A percentile compares a stretch with the other conserved stretches of the same genome.
Evolutionary conservation across 495 filamentous ascomycete species (phyloP).

Genomic region (Neurospora intermedia): DNA sequence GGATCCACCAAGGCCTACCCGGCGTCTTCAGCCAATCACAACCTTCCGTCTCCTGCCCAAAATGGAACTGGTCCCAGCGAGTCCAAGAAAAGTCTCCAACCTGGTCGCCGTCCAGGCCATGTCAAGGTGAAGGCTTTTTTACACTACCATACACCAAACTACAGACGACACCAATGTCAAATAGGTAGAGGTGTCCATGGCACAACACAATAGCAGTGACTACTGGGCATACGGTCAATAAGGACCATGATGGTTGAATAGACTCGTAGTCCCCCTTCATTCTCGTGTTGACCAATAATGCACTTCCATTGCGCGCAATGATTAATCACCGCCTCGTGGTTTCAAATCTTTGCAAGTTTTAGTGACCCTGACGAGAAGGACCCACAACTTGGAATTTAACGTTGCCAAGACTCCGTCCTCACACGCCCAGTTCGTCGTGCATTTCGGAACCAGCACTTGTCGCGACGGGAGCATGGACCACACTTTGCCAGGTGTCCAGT

Average conservation of each 20-base stretch:
- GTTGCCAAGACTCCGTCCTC: background rate
- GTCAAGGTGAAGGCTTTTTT: background rate
- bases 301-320: background rate
- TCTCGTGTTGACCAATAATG: background rate
- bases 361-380: background rate
- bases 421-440: background rate
- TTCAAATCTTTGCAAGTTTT: background rate
- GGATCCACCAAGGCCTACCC: background rate
- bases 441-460: background rate
- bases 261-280: background rate
- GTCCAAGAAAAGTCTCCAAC: background rate
- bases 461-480: background rate
- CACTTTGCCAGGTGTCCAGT: background rate
- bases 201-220: background rate
- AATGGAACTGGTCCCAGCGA: background rate
- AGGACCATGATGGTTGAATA: background rate
- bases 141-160: no score
- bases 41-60: background rate
- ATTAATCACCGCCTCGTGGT: background rate
- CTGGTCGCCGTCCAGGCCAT: background rate
- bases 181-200: background rate
- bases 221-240: background rate
- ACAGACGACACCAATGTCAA: background rate
- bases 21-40: background rate
- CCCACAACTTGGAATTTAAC: background rate